Evolutionary conservation across 192 early-diverging fungal genomes (phyloP).

Genomic region (Dimargaris xerosporica): DNA sequence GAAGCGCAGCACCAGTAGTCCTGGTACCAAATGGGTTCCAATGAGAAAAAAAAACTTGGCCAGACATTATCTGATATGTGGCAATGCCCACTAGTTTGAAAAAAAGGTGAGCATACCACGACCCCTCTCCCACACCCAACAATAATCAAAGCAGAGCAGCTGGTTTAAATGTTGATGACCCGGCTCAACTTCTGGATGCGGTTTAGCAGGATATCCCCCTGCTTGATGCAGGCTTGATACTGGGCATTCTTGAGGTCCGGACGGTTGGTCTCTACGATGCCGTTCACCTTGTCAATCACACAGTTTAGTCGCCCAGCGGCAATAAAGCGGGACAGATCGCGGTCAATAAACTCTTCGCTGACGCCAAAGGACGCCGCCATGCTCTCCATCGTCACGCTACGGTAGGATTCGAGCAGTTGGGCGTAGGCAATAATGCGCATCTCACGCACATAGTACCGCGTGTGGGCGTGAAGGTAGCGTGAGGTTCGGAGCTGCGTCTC

Average conservation of each 20-base stretch:
- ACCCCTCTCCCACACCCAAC: neutral
- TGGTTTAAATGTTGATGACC: constrained; percentile 67
- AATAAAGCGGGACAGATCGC: constrained; percentile 88
- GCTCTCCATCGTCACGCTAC: constrained; percentile 81
- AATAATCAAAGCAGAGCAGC: no score
- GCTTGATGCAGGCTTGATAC: constrained; percentile 92
- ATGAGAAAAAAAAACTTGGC: neutral
- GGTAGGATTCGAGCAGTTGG: constrained; percentile 89
- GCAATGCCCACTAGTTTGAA: neutral
- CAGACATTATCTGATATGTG: neutral
- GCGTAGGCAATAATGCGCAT: constrained; percentile 97
- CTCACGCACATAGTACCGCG: constrained; percentile 88
- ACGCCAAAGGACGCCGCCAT: constrained; percentile 98
- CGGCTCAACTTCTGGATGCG: constrained; percentile 90
- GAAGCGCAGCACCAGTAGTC: no score
- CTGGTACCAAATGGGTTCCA: neutral
- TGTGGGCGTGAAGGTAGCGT: constrained; percentile 73
- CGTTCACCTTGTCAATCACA: constrained; percentile 98
- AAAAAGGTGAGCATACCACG: neutral
- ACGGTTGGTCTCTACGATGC: constrained; percentile 93
- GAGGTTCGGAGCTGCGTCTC: constrained; percentile 50
- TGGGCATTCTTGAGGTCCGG: constrained; percentile 98
- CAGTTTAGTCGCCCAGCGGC: constrained; percentile 92
- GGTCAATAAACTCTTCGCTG: constrained; percentile 88
- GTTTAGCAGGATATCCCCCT: constrained; percentile 89